Conservation (phyloP, 805 yeast genomes). For the Metschnikowia lochheadii region DNA sequence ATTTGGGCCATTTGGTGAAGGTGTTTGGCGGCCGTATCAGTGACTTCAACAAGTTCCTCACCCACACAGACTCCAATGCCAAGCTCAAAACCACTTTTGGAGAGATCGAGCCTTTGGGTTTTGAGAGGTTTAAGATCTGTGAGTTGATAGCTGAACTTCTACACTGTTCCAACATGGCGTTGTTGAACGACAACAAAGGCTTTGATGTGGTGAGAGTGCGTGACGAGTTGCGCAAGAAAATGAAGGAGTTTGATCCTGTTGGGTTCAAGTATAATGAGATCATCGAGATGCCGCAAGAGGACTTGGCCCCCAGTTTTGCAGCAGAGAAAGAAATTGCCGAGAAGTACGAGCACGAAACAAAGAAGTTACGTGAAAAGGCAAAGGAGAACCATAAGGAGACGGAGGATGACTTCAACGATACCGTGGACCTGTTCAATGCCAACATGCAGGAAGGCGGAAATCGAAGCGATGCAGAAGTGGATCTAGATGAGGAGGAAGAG, state of each 20-base stretch:
- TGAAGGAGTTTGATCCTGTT: slow-evolving; percentile 42
- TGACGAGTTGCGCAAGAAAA: slow-evolving; percentile 34
- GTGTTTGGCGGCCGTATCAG: slow-evolving; percentile 38
- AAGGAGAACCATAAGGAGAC: slow-evolving; percentile 6
- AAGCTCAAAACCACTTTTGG: slow-evolving; percentile 25
- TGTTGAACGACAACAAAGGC: slow-evolving; percentile 43
- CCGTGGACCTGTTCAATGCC: slow-evolving; percentile 36
- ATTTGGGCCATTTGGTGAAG: slow-evolving; percentile 39
- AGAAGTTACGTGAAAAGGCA: slow-evolving; percentile 8
- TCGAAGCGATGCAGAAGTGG: slow-evolving; percentile 19
- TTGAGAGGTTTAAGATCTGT: slow-evolving; percentile 44
- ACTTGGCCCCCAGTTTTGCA: slow-evolving; percentile 15
- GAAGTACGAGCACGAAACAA: slow-evolving; percentile 15
- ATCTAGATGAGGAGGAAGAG: slow-evolving; percentile 34
- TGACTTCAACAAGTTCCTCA: slow-evolving; percentile 35
- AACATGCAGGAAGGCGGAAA: slow-evolving; percentile 22
- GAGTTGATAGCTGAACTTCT: slow-evolving; percentile 44
- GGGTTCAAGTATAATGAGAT: slow-evolving; percentile 45
- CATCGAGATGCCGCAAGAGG: slow-evolving; percentile 30
- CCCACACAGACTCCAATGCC: slow-evolving; percentile 18
- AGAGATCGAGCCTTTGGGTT: slow-evolving; percentile 39
- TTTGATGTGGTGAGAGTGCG: slow-evolving; percentile 37
- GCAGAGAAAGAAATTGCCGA: slow-evolving; percentile 17
- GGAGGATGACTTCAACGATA: slow-evolving; percentile 24
- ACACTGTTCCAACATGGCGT: slow-evolving; percentile 46